Conservation (phyloP, 1,284 basidiomycete species). For the Cutaneotrichosporon sp. region DNA sequence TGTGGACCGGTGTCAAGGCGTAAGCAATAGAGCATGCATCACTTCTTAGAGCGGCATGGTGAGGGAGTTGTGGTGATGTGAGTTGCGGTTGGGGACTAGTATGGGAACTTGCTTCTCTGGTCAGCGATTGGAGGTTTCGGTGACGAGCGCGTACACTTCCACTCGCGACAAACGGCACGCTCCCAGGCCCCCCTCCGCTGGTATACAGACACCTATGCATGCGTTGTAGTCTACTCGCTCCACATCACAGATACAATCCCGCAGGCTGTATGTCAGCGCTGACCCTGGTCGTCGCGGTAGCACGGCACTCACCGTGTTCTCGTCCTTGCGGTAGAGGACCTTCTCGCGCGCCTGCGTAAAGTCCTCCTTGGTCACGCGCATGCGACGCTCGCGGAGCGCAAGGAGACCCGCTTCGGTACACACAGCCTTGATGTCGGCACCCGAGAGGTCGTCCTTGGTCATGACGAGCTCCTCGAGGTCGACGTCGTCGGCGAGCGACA, state of each 20-base stretch:
- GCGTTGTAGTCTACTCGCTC: slow-evolving; percentile 9
- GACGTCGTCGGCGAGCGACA: slow-evolving; percentile 90
- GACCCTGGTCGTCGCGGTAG: not conserved
- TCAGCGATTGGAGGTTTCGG: no score
- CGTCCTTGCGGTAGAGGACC: slow-evolving; percentile 90
- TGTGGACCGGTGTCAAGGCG: slow-evolving; percentile 79
- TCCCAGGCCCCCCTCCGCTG: not conserved
- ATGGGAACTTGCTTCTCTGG: no score
- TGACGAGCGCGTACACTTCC: no score
- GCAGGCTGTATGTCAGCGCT: slow-evolving; percentile 31
- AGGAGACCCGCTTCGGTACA: slow-evolving; percentile 96
- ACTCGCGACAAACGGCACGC: no score
- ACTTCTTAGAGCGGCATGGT: not conserved
- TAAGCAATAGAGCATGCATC: slow-evolving; percentile 7
- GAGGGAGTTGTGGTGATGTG: not conserved
- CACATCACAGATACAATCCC: slow-evolving; percentile 46
- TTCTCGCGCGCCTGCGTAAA: slow-evolving; percentile 86
- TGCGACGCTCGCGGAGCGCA: slow-evolving; percentile 89
- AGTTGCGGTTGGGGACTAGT: no score
- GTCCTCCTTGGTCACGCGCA: slow-evolving; percentile 93
- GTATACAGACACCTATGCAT: slow-evolving; percentile 12
- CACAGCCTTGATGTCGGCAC: slow-evolving; percentile 97
- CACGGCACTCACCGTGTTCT: slow-evolving; percentile 64
- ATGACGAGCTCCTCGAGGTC: slow-evolving; percentile 95
- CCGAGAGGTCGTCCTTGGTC: slow-evolving; percentile 94